Evolutionary conservation across 2,329 filamentous ascomycete genomes (phyloP).

Genomic region (Colletotrichum tamarilloi): DNA sequence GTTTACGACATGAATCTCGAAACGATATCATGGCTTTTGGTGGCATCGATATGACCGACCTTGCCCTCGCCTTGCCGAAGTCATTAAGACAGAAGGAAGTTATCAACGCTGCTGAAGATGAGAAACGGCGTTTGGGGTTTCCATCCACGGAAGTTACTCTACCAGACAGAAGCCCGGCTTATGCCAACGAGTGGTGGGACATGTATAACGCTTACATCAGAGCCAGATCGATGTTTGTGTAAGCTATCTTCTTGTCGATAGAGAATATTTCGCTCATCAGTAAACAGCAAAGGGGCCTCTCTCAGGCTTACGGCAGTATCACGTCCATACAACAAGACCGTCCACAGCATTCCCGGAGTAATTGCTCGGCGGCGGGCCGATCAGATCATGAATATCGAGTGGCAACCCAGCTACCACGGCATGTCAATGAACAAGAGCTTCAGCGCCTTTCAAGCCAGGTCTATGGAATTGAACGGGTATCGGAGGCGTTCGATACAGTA

Average conservation of each 20-base stretch:
- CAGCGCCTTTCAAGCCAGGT: conserved; percentile 21
- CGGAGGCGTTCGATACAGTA: conserved; percentile 12
- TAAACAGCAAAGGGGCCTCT: not conserved
- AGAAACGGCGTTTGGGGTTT: not conserved
- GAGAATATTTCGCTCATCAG: not conserved
- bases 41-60: not conserved
- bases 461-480: conserved; percentile 16
- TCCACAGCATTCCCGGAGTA: conserved; percentile 17
- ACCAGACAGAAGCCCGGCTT: no score
- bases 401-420: not conserved
- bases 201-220: not conserved
- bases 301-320: not conserved
- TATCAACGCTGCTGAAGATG: not conserved
- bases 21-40: conserved; percentile 1
- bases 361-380: not conserved
- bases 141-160: not conserved
- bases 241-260: not conserved
- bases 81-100: not conserved
- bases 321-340: not conserved
- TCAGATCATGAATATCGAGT: conserved; percentile 33
- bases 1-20: not conserved
- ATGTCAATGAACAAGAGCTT: conserved; percentile 20
- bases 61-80: not conserved
- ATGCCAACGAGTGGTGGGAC: not conserved
- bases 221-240: not conserved